Evolutionary conservation across 1,284 basidiomycete species (phyloP).

Genomic region (Clitocybe nebularis): DNA sequence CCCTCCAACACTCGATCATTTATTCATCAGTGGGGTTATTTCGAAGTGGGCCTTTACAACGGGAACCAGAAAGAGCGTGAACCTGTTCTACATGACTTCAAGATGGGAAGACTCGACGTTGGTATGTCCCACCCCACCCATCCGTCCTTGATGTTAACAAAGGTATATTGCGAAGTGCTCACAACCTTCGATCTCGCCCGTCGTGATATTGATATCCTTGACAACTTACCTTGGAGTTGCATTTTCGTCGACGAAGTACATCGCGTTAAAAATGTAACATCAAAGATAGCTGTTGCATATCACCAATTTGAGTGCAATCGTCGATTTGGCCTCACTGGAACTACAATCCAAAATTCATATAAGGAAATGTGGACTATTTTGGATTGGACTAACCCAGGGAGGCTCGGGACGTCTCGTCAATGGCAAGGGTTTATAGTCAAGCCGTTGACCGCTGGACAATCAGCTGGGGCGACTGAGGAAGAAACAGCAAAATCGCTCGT

Average conservation of each 20-base stretch:
- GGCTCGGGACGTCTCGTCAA: slow-evolving; percentile 59
- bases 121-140: slow-evolving; percentile 38
- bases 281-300: slow-evolving; percentile 61
- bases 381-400: slow-evolving; percentile 76
- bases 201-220: slow-evolving; percentile 60
- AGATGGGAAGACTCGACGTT: slow-evolving; percentile 70
- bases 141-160: slow-evolving; percentile 7
- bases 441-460: slow-evolving; percentile 69
- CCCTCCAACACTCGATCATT: not conserved
- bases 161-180: slow-evolving; percentile 44
- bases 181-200: slow-evolving; percentile 71
- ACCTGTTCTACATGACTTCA: slow-evolving; percentile 62
- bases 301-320: slow-evolving; percentile 56
- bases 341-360: slow-evolving; percentile 84
- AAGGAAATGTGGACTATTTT: slow-evolving; percentile 81
- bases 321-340: slow-evolving; percentile 80
- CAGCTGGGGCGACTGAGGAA: slow-evolving; percentile 56
- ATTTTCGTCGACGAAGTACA: slow-evolving; percentile 85
- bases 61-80: slow-evolving; percentile 48
- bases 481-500: slow-evolving; percentile 57
- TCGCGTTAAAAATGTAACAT: slow-evolving; percentile 69
- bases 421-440: slow-evolving; percentile 68
- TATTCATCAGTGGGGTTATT: slow-evolving; percentile 65
- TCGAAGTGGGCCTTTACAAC: slow-evolving; percentile 70
- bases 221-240: slow-evolving; percentile 61